phyloP scores from a whole-genome alignment of 495 filamentous ascomycete genomes.

The Aspergillus egyptiacus region DNA sequence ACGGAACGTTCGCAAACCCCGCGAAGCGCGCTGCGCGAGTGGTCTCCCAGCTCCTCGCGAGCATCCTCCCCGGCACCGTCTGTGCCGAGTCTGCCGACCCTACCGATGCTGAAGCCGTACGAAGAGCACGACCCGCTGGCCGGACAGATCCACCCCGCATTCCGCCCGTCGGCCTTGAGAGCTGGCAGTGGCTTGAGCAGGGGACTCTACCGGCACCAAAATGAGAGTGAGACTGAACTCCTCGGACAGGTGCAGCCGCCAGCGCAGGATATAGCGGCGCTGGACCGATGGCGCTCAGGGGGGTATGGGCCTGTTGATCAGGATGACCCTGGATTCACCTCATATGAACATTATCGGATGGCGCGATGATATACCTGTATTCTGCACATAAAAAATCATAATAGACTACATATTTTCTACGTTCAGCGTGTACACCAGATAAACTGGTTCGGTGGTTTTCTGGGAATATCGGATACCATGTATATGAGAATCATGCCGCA shows the following conservation, averaged over 20 bases:
- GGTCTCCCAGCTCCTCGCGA: constrained; percentile 40
- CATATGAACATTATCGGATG: constrained; percentile 39
- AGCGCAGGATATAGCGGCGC: constrained; percentile 22
- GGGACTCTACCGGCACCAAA: constrained; percentile 30
- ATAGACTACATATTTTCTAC: background rate
- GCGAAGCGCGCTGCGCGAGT: constrained; percentile 44
- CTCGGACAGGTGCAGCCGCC: constrained; percentile 39
- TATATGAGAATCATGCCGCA: background rate
- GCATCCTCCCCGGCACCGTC: constrained; percentile 44
- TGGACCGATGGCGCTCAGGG: constrained; percentile 43
- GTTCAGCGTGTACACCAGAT: background rate
- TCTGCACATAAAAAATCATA: background rate
- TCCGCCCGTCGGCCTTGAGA: constrained; percentile 31
- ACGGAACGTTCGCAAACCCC: constrained; percentile 63
- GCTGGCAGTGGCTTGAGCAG: constrained; percentile 20
- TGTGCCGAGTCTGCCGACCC: constrained; percentile 23
- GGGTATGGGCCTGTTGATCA: constrained; percentile 45
- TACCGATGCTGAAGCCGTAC: constrained; percentile 17
- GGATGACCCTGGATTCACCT: constrained; percentile 32
- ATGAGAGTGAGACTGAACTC: constrained; percentile 43
- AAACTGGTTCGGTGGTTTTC: constrained; percentile 1
- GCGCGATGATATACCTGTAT: constrained; percentile 10
- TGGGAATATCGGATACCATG: constrained; percentile 11
- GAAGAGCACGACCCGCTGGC: constrained; percentile 26
- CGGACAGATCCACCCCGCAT: constrained; percentile 32